Conservation (phyloP, 208 protist genomes). For the Leishmania mexicana region DNA sequence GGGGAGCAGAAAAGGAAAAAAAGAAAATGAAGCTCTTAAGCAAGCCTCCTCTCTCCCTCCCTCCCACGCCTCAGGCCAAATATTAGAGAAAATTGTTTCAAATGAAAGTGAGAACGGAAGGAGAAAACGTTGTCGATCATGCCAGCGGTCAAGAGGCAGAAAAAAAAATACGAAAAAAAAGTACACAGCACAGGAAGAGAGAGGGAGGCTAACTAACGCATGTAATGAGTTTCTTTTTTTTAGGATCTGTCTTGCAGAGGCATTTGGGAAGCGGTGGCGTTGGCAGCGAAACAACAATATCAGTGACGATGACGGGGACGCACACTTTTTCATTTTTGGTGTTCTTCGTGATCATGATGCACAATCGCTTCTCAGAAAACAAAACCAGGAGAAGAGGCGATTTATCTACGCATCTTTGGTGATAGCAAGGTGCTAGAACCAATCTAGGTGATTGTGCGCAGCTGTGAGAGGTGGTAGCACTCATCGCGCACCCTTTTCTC, state of each 20-base stretch:
- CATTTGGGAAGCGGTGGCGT: slow-evolving; percentile 2
- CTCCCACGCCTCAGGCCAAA: not conserved
- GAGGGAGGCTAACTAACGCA: slow-evolving; percentile 3
- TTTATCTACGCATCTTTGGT: not conserved
- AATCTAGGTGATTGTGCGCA: not conserved
- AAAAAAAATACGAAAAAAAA: not conserved
- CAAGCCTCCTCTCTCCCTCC: not conserved
- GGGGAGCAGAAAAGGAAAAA: not conserved
- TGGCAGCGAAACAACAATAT: slow-evolving; percentile 7
- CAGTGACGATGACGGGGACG: slow-evolving; percentile 9
- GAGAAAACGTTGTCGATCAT: not conserved
- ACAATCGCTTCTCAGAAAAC: slow-evolving; percentile 12
- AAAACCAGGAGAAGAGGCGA: not conserved
- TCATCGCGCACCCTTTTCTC: not conserved
- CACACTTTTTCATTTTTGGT: slow-evolving; percentile 12
- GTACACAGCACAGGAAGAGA: not conserved
- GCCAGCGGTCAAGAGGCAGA: not conserved
- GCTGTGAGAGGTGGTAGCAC: too few relatives aligned
- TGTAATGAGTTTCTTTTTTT: slow-evolving; percentile 8
- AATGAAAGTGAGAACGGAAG: not conserved
- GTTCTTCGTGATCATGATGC: slow-evolving; percentile 4
- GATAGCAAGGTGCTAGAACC: not conserved
- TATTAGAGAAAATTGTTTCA: not conserved
- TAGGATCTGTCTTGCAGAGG: slow-evolving; percentile 10
- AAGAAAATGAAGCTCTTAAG: not conserved